Percentiles rank a stretch among this genome's conserved stretches.
Evolutionary conservation across 106 monocot genomes (phyloP).

Genomic region (Dendrobium chrysotoxum): DNA sequence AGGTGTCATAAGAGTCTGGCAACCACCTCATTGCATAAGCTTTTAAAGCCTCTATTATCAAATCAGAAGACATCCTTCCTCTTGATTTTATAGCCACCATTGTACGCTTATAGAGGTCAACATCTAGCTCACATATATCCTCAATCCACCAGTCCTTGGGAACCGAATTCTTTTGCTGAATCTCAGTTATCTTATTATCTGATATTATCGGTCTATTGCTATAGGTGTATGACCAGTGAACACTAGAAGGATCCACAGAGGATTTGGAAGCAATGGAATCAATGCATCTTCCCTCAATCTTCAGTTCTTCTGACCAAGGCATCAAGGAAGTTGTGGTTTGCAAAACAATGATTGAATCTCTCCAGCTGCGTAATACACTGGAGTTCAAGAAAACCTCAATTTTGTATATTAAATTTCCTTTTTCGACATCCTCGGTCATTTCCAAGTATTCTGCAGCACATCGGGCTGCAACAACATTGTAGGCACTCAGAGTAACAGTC

Average conservation of each 20-base stretch:
- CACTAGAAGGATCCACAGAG: constrained; percentile 55
- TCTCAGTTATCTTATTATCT: constrained; percentile 38
- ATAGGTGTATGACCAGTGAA: constrained; percentile 74
- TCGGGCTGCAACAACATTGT: constrained; percentile 74
- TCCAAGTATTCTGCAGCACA: constrained; percentile 80
- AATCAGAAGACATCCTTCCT: constrained; percentile 57
- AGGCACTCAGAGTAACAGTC: constrained; percentile 63
- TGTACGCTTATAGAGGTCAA: constrained; percentile 66
- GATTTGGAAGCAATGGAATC: constrained; percentile 79
- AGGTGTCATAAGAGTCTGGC: constrained; percentile 57
- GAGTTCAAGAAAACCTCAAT: constrained; percentile 77
- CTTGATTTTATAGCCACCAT: constrained; percentile 66
- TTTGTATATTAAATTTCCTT: constrained; percentile 83
- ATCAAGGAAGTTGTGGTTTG: constrained; percentile 57
- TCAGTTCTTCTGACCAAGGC: constrained; percentile 63
- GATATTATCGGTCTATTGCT: constrained; percentile 30
- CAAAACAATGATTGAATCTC: constrained; percentile 81
- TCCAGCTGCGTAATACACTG: constrained; percentile 74
- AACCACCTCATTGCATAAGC: constrained; percentile 74
- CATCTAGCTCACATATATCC: constrained; percentile 69
- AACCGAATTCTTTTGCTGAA: constrained; percentile 22
- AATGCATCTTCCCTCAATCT: constrained; percentile 64
- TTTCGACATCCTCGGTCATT: constrained; percentile 80
- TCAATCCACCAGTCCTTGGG: constrained; percentile 93
- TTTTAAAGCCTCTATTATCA: constrained; percentile 63